These are phyloP conservation scores for Russula sp. DNA, from an alignment of 768 basidiomycete species.

Conservation along the genomic window DNA sequence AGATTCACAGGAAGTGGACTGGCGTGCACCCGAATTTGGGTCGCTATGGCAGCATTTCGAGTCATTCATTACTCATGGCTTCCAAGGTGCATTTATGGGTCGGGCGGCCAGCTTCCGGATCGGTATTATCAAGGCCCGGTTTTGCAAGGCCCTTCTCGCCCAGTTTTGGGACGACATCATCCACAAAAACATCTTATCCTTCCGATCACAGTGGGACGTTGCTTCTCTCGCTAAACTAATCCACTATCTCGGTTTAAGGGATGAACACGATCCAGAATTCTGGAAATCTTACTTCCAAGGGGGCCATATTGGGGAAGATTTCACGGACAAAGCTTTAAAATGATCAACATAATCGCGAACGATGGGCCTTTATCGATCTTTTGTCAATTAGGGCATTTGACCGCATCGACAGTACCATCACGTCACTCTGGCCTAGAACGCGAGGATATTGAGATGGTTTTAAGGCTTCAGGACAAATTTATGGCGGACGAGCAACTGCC, in stretches of 20 bases:
- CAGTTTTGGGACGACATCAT: conserved; percentile 2
- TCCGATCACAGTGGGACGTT: conserved; percentile 21
- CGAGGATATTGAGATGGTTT: conserved; percentile 7
- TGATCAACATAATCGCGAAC: not conserved
- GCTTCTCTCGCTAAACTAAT: conserved; percentile 15
- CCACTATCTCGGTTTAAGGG: not conserved
- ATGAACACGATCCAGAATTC: not conserved
- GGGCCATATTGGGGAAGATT: conserved; percentile 4
- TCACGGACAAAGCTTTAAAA: conserved; percentile 6
- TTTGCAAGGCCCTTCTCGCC: conserved; percentile 3
- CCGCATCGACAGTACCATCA: not conserved
- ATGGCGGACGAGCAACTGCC: not conserved
- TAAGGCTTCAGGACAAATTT: conserved; percentile 4
- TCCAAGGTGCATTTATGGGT: conserved; percentile 11
- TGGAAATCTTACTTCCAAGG: conserved; percentile 9
- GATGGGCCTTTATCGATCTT: conserved; percentile 22
- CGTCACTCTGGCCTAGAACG: conserved; percentile 1
- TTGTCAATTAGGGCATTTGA: conserved; percentile 9
- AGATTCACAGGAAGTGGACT: conserved; percentile 14
- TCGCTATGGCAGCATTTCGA: conserved; percentile 17
- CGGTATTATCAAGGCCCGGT: conserved; percentile 7
- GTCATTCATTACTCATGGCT: not conserved
- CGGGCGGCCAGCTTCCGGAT: conserved; percentile 3
- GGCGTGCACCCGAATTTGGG: conserved; percentile 17
- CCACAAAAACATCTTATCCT: not conserved